Evolutionary conservation across 179 eudicot genomes (phyloP).

Genomic region (Spergularia azorica): DNA sequence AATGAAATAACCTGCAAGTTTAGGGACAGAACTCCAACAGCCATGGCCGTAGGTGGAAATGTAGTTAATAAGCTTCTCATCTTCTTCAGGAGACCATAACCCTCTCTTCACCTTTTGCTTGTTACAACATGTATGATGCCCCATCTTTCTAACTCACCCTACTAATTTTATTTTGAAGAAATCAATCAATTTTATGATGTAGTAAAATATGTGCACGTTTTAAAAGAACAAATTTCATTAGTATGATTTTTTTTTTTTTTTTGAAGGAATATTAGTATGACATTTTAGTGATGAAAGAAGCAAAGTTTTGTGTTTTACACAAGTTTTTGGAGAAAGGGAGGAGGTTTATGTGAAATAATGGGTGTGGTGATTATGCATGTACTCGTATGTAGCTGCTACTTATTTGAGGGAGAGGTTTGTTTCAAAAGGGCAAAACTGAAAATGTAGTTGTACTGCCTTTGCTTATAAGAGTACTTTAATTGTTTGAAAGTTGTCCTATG

Average conservation of each 20-base stretch:
- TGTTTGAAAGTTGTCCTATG: neutral
- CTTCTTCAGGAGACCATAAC: constrained; percentile 91
- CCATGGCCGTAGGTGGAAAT: constrained; percentile 75
- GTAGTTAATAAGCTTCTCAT: constrained; percentile 78
- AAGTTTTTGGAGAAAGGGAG: no score
- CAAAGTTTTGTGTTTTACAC: neutral
- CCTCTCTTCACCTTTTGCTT: constrained; percentile 89
- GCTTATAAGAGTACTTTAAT: neutral
- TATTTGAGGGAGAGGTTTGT: no score
- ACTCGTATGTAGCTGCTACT: no score
- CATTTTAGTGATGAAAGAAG: neutral
- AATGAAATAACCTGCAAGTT: constrained; percentile 54
- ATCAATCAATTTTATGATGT: neutral
- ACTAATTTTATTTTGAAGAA: neutral
- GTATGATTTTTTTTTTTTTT: neutral
- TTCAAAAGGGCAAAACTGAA: constrained; percentile 7
- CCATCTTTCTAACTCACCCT: constrained; percentile 42
- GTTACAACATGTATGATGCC: constrained; percentile 84
- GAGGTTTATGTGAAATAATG: constrained; percentile 8
- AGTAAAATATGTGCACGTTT: no score
- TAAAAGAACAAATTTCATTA: neutral
- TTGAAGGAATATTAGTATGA: neutral
- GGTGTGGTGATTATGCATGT: neutral
- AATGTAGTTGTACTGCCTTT: neutral
- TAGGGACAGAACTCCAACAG: constrained; percentile 89